Evolutionary conservation across 164 flowering plant genomes (phyloP).

Genomic region (grape (Vitis vinifera)): ASM3070453v1 NC_081811.1:30974001-30974500

Average conservation of each 20-base stretch:
- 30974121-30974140: neutral
- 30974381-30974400: constrained; percentile 20
- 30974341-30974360: constrained; percentile 19
- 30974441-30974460: neutral
- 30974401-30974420: constrained; percentile 34
- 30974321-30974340: constrained; percentile 18
- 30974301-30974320: constrained; percentile 26
- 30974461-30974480: neutral
- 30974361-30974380: constrained; percentile 25
- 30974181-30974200: constrained; percentile 21
- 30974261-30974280: neutral
- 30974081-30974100: constrained; percentile 12
- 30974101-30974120: neutral
- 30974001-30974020: constrained; percentile 12
- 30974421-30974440: neutral
- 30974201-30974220: constrained; percentile 28
- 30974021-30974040: neutral
- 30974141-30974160: constrained; percentile 6
- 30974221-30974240: constrained; percentile 7
- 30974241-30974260: neutral
- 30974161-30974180: constrained; percentile 5
- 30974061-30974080: constrained; percentile 8
- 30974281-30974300: neutral
- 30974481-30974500: neutral
- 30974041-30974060: constrained; percentile 10